Evolutionary conservation across 345 rosid genomes (phyloP), one percentile per base, ranked within the genome.

Genomic region (Gossypium bickii): DNA sequence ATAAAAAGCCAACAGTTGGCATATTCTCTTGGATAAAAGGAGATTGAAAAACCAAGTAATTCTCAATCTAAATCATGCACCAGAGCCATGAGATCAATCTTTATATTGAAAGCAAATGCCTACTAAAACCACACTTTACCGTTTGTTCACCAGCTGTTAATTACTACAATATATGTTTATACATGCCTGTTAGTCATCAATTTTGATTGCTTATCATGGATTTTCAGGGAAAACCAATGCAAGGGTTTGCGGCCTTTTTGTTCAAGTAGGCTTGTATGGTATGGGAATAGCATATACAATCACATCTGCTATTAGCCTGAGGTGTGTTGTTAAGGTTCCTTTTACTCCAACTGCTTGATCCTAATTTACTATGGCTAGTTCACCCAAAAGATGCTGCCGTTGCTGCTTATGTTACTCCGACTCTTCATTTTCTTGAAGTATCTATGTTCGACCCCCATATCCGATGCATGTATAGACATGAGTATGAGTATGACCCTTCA

Each of bases 251-350:
- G 79, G 87, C 45, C 12, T 88, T 27, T 52, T 83, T 9, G 52
- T 76, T 52, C 80, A 85, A 45, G 27, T 81, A 69, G 80, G 84
- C 78, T 71, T 86, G 24, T 86, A 75, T 47, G 90, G 90, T 4
- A 61, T 61, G 7, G 84, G 82, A 73, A 69, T 88, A 63, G 87
- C 87, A 18, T 88, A 86, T 72, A 81, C 83, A 5, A 69, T 86
- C 63, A 86, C 90, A 11, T 51, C 89, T 73, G 81, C 83, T 68
- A 82, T 70, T 72, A 82, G 90, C 79, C 70, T 83, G 82, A 86
- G 92, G 90, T 88, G 67, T 27, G 24, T 70, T 44, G 27, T 58
- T 67, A 43, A 18, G 17, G 17, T 51, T 44, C 11, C 49, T 71
- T 25, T 62, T 24, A 69, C 47, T 52, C 17, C 56, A 5, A 22